Evolutionary conservation across 257 asterid species (phyloP).

Genomic region (Plantago elongata): DNA sequence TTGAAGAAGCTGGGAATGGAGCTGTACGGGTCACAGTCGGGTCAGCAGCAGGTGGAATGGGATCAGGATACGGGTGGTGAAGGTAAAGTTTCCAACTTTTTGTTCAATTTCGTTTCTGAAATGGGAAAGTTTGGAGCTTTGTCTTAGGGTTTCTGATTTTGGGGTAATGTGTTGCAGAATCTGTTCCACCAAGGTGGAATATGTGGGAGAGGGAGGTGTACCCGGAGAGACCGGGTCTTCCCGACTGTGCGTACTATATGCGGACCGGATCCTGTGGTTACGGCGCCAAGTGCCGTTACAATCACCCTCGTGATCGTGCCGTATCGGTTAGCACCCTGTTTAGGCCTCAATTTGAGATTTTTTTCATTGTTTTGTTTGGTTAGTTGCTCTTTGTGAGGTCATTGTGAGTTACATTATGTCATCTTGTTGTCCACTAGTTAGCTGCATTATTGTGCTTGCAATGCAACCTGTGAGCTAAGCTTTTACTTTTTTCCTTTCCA

Average conservation of each 20-base stretch:
- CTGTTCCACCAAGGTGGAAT: slow-evolving; percentile 45
- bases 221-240: slow-evolving; percentile 72
- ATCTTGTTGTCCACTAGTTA: too few species aligned
- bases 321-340: slow-evolving; percentile 33
- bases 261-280: slow-evolving; percentile 81
- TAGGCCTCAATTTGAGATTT: too few species aligned
- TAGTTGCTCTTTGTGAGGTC: neutral
- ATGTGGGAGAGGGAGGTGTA: slow-evolving; percentile 50
- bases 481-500: too few species aligned
- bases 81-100: slow-evolving; percentile 37
- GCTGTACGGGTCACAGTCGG: slow-evolving; percentile 48
- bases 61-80: slow-evolving; percentile 39
- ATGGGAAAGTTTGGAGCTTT: slow-evolving; percentile 16
- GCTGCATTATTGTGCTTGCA: too few species aligned
- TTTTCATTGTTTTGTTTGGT: neutral
- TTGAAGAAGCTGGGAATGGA: slow-evolving; percentile 36
- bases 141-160: slow-evolving; percentile 29
- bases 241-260: slow-evolving; percentile 70
- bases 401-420: too few species aligned
- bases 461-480: too few species aligned
- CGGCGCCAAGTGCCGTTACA: slow-evolving; percentile 77
- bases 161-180: slow-evolving; percentile 36
- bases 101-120: too few species aligned
- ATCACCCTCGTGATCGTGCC: slow-evolving; percentile 71
- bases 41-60: slow-evolving; percentile 49